These are phyloP conservation scores for Bruguiera gymnorhiza DNA, from an alignment of 345 rosid species.

Conservation along the genomic window DNA sequence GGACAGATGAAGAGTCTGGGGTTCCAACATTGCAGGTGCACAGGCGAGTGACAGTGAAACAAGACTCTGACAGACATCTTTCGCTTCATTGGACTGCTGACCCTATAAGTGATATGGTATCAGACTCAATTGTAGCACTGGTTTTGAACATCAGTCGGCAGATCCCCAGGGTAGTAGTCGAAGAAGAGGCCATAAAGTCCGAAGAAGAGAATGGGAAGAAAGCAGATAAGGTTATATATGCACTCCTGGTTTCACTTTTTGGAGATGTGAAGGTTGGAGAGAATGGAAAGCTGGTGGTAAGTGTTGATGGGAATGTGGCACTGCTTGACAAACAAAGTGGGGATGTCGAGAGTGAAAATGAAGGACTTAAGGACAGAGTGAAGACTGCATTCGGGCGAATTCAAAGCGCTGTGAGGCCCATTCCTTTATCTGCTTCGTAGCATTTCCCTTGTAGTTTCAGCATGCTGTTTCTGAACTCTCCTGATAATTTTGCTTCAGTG, in stretches of 20 bases:
- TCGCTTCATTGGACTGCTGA: conserved; percentile 85
- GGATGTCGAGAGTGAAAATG: conserved; percentile 83
- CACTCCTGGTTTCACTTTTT: conserved; percentile 80
- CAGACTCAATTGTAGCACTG: conserved; percentile 83
- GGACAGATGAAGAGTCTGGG: conserved; percentile 69
- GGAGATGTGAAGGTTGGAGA: conserved; percentile 87
- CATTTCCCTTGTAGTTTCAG: background rate
- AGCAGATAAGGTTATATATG: conserved; percentile 72
- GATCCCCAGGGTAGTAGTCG: conserved; percentile 68
- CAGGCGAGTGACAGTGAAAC: conserved; percentile 67
- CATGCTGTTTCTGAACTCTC: background rate
- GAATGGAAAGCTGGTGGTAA: conserved; percentile 66
- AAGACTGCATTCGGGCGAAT: conserved; percentile 58
- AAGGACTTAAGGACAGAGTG: conserved; percentile 83
- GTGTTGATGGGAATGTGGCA: conserved; percentile 76
- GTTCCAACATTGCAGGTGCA: conserved; percentile 63
- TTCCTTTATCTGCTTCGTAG: conserved; percentile 50
- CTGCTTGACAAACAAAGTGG: conserved; percentile 76
- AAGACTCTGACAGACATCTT: conserved; percentile 77
- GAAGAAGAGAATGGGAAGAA: conserved; percentile 67
- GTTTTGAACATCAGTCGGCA: conserved; percentile 71
- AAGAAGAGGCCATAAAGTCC: conserved; percentile 49
- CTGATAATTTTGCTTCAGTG: background rate
- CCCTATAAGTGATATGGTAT: conserved; percentile 90
- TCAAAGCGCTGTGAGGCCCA: conserved; percentile 74